Conservation (phyloP, 257 asterid genomes). For the Verbena officinalis region DNA sequence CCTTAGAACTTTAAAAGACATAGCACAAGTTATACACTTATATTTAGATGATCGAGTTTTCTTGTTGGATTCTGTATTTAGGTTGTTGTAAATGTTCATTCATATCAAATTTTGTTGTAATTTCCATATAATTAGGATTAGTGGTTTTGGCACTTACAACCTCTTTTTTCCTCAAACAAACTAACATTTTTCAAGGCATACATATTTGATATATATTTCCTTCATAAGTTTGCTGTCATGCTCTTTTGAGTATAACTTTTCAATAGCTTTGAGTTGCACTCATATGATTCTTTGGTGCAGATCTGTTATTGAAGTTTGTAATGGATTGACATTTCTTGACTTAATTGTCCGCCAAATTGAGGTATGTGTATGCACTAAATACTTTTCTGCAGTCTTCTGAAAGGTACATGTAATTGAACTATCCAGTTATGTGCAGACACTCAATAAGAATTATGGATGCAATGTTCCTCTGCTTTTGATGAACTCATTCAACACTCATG, state of each 20-base stretch:
- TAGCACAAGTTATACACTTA: conserved; percentile 1
- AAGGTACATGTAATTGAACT: conserved; percentile 31
- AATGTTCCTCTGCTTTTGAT: conserved; percentile 90
- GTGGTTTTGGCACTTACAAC: conserved; percentile 14
- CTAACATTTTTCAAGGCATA: background rate
- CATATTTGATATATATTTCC: background rate
- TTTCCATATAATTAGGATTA: background rate
- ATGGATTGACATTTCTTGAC: conserved; percentile 96
- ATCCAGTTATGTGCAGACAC: conserved; percentile 58
- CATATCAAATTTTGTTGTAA: background rate
- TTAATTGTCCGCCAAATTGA: conserved; percentile 94
- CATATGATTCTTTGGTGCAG: conserved; percentile 43
- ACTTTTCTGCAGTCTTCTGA: conserved; percentile 16
- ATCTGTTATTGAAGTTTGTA: conserved; percentile 99
- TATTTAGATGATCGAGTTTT: background rate
- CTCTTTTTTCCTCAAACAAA: conserved; percentile 20
- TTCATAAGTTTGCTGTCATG: background rate
- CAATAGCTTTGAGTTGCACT: conserved; percentile 19
- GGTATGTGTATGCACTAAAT: conserved; percentile 46
- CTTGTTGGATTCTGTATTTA: background rate
- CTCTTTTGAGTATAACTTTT: conserved; percentile 1
- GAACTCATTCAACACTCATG: conserved; percentile 99
- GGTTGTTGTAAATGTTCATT: background rate
- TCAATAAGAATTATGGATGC: conserved; percentile 87
- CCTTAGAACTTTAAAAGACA: conserved; percentile 7